Conservation (phyloP, 2,329 filamentous ascomycete genomes). For the Diaporthe sp. region DNA sequence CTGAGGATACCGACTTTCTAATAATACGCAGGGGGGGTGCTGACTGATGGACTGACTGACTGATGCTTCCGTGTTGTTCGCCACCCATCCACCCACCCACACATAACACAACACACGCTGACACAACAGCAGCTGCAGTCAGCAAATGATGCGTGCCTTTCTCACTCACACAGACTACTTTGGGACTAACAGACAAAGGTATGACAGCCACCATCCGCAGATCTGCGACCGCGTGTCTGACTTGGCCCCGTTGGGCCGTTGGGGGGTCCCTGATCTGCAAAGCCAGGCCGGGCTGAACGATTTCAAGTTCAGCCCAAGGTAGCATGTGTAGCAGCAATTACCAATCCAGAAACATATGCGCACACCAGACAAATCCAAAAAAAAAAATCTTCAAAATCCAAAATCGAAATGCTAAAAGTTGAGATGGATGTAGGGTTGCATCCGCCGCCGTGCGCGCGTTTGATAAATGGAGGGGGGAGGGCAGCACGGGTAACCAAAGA, state of each 20-base stretch:
- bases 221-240: constrained; percentile 20
- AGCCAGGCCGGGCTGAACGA: constrained; percentile 13
- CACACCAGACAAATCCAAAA: constrained; percentile 13
- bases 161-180: background rate
- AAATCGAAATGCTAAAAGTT: background rate
- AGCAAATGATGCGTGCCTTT: background rate
- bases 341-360: constrained; percentile 3
- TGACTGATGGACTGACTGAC: constrained; percentile 4
- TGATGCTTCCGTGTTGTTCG: constrained; percentile 10
- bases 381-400: background rate
- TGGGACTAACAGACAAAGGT: background rate
- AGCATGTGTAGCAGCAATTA: background rate
- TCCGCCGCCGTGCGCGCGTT: background rate
- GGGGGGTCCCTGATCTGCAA: constrained; percentile 18
- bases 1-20: constrained; percentile 13
- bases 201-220: constrained; percentile 18
- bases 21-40: constrained; percentile 6
- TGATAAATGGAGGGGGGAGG: background rate
- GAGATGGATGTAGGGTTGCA: constrained; percentile 11
- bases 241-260: background rate
- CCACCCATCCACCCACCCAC: constrained; percentile 6
- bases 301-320: background rate
- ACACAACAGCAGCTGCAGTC: constrained; percentile 28
- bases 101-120: background rate
- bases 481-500: background rate